Evolutionary conservation across 371 early-diverging fungal species (phyloP), one percentile per base, ranked within the genome.

Genomic region (Saksenaea vasiformis): DNA sequence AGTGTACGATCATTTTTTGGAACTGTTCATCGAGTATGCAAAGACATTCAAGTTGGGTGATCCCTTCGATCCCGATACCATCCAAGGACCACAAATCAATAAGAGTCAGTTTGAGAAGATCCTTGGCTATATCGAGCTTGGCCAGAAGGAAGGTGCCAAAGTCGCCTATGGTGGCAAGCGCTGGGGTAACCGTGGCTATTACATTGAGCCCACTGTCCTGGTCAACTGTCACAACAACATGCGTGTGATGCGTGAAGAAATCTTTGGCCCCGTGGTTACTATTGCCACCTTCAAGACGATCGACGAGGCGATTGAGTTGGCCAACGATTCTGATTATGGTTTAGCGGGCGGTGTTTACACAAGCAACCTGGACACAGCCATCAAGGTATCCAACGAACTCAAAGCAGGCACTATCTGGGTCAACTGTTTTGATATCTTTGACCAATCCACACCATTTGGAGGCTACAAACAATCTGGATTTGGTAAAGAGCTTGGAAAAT

Each of bases 181-280:
- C n/a, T 69, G 72, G 63, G 87, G 87, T 15, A 71, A 78, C 56
- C 76, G 80, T 43, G 95, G 95, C 1, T 94, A 87, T 76, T 94
- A 87, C 73, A 75, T 93, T 62, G 76, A 86, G 61, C 96, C 96
- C 9, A 94, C 95, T 0, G 71, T 96, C 35, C 90, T 94, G 61
- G 68, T 73, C 55, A 77, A 91, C 64, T 91, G 93, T 47, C 61
- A 74, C 3, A 88, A 91, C 43, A 70, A 72, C 27, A 86, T 87
- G 74, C 76, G 77, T 9, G 73, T 97, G 26, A 90, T 90, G 70
- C 81, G 78, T 34, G 92, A 95, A 62, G 97, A 97, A 72, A 89
- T 96, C 62, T 97, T 97, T 84, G 97, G 97, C 2, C 97, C 97
- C 0, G 95, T 97, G 4, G 85, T 92, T 10, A 81, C 86, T 26